Conservation (phyloP, 352 stramenopile species). For the Globisporangium heterothallicum region DNA sequence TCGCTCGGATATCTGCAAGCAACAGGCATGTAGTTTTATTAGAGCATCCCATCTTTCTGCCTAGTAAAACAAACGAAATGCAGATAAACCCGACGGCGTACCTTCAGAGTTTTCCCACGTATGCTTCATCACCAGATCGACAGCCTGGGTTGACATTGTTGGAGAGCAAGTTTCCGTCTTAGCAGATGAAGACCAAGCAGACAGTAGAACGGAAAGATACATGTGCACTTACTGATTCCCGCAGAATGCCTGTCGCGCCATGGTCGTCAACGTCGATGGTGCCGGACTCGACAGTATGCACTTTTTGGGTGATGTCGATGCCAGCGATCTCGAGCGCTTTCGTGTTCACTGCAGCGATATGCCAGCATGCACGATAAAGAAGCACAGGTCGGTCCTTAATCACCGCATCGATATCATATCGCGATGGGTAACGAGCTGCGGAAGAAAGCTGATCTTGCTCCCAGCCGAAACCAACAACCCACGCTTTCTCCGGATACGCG, state of each 20-base stretch:
- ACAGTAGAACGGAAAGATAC: neutral
- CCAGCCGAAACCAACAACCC: conserved; percentile 83
- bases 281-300: conserved; percentile 30
- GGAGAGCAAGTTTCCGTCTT: no score
- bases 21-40: no score
- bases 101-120: conserved; percentile 61
- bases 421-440: conserved; percentile 55
- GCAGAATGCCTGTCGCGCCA: conserved; percentile 61
- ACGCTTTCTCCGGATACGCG: conserved; percentile 60
- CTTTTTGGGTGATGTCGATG: conserved; percentile 31
- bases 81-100: conserved; percentile 12
- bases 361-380: conserved; percentile 87
- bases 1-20: conserved; percentile 38
- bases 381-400: conserved; percentile 63
- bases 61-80: no score
- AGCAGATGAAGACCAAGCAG: no score
- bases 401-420: conserved; percentile 73
- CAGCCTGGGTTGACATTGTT: conserved; percentile 34
- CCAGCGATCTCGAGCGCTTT: conserved; percentile 72
- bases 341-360: conserved; percentile 85
- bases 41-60: no score
- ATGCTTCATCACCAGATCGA: conserved; percentile 67
- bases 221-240: conserved; percentile 41
- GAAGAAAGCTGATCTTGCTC: conserved; percentile 75
- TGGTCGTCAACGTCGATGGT: conserved; percentile 61